Conservation (phyloP, 306 rosid genomes). For the Dicorynia guianensis region DNA sequence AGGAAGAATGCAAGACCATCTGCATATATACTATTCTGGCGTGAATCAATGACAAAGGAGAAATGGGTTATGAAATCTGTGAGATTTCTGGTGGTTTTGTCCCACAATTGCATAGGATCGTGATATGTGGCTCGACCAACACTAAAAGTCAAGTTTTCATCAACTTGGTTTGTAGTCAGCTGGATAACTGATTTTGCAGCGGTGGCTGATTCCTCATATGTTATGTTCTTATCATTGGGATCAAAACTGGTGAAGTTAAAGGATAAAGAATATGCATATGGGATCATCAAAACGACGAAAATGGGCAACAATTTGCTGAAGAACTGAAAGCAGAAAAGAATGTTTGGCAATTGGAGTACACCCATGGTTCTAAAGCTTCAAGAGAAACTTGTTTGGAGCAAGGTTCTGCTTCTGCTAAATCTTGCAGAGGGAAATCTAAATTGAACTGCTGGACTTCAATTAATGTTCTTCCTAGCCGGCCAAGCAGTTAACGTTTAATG, state of each 20-base stretch:
- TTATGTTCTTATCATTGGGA: neutral
- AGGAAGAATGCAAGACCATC: constrained; percentile 63
- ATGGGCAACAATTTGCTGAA: neutral
- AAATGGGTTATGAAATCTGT: constrained; percentile 57
- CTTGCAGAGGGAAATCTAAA: too few species aligned
- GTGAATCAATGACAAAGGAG: constrained; percentile 45
- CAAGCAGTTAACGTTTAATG: neutral
- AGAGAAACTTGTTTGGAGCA: neutral
- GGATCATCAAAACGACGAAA: constrained; percentile 35
- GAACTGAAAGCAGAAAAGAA: neutral
- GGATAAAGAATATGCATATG: constrained; percentile 24
- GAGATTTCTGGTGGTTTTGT: constrained; percentile 41
- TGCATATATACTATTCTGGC: neutral
- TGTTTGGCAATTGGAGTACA: neutral
- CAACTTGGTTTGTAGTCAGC: neutral
- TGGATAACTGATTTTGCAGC: constrained; percentile 15
- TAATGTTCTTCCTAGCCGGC: too few species aligned
- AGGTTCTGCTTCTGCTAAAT: too few species aligned
- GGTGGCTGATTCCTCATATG: constrained; percentile 18
- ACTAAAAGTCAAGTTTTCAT: neutral
- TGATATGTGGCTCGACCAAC: constrained; percentile 49
- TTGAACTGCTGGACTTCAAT: too few species aligned
- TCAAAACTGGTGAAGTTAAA: constrained; percentile 36
- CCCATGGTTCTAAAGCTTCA: constrained; percentile 2
- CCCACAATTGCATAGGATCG: constrained; percentile 48